Base-by-base conservation (phyloP, 352 stramenopile genomes). In the Phytophthora colocasiae region DNA sequence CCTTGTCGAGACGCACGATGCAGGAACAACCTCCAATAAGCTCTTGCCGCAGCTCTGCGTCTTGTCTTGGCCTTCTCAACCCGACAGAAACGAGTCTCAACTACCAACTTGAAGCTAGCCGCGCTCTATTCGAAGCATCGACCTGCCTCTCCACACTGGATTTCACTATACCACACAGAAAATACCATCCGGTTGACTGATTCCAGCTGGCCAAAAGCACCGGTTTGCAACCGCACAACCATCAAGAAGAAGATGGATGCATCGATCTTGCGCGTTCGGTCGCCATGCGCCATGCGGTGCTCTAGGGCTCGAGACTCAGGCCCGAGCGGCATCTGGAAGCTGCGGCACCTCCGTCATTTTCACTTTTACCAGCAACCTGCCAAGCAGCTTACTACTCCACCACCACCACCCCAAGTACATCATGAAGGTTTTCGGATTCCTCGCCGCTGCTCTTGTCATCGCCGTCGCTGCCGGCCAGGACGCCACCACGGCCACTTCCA, bases 341-440 rank as follows among this genome's bases (percentile, higher is more conserved):
- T 24, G 17, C 43, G 22, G 14, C 40, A 34, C 31, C 53, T 14
- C 46, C 40, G 29, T 22, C 73, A 81, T 77, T 81, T 66, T 49
- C 26, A 63, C 55, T 77, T 75, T 77, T 75, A 53, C 73, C 63
- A 69, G 69, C 69, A 71, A 81, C 53, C 31, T 69, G 67, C 65
- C 69, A 66, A 78, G 62, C 56, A 75, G 64, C 63, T 65, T 75
- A 65, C 61, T 50, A 46, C 58, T 24, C 43, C 38, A 29, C 46
- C 47, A 27, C 49, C 34, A 31, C 50, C 26, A 39, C 43, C 53
- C 51, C 47, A 58, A 78, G 50, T 62, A 36, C 31, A 76, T 66
- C 63, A 76, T 81, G 73, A 78, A 81, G 66, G 49, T 74, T 45
- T 81, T 81, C 69, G 52, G 67, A 26, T 69, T 78, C 70, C 58